Conservation (phyloP, 768 basidiomycete genomes). For the Cystofilobasidium capitatum region DNA sequence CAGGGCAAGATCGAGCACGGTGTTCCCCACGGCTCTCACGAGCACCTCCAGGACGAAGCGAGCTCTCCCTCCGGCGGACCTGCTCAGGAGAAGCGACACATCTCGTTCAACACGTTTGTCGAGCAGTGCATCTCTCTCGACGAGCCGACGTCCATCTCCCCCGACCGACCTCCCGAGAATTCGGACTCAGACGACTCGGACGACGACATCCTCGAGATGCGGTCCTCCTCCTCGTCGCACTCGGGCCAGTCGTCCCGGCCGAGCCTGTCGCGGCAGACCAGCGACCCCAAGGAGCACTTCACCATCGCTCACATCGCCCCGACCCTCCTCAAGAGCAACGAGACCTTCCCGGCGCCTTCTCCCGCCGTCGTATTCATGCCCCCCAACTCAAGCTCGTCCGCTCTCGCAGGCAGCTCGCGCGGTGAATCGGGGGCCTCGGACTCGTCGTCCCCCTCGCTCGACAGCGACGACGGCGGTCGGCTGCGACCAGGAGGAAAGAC, state of each 20-base stretch:
- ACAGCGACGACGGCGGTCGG: slow-evolving; percentile 27
- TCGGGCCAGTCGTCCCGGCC: slow-evolving; percentile 34
- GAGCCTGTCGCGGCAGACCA: slow-evolving; percentile 33
- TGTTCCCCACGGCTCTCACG: neutral
- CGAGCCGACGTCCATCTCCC: slow-evolving; percentile 32
- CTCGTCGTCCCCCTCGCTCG: slow-evolving; percentile 16
- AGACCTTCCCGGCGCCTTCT: slow-evolving; percentile 37
- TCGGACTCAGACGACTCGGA: slow-evolving; percentile 39
- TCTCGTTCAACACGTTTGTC: slow-evolving; percentile 95
- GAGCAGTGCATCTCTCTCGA: slow-evolving; percentile 71
- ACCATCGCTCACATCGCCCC: slow-evolving; percentile 67
- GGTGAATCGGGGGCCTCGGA: slow-evolving; percentile 15
- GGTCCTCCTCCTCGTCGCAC: slow-evolving; percentile 38
- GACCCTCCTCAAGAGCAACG: slow-evolving; percentile 71
- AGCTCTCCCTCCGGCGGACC: slow-evolving; percentile 5
- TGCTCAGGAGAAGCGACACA: slow-evolving; percentile 63
- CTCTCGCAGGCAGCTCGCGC: slow-evolving; percentile 6
- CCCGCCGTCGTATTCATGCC: slow-evolving; percentile 39
- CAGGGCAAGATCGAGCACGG: slow-evolving; percentile 7
- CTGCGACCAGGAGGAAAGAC: neutral
- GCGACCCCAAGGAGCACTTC: slow-evolving; percentile 45
- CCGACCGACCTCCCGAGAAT: slow-evolving; percentile 26
- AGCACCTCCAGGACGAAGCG: neutral
- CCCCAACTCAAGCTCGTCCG: slow-evolving; percentile 33
- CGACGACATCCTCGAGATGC: slow-evolving; percentile 60